These are phyloP conservation scores for Candida ficus DNA, from an alignment of 805 yeast genomes.

Conservation along the genomic window DNA sequence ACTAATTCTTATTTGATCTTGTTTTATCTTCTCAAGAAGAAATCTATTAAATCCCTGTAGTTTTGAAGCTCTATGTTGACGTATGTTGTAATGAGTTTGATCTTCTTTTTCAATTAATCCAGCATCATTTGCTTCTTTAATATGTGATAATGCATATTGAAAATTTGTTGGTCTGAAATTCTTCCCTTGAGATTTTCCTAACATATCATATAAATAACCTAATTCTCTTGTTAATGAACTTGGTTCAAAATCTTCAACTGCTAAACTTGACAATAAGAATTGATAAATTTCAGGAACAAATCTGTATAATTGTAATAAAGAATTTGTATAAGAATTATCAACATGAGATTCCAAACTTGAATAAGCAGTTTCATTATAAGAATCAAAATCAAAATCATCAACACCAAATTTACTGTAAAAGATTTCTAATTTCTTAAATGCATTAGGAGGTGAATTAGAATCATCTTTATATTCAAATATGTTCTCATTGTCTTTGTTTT, in stretches of 20 bases:
- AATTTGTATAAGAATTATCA: conserved; percentile 72
- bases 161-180: conserved; percentile 83
- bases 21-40: conserved; percentile 44
- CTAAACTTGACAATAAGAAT: conserved; percentile 49
- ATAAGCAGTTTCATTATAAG: conserved; percentile 65
- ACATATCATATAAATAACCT: conserved; percentile 90
- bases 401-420: conserved; percentile 88
- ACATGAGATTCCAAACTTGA: conserved; percentile 90
- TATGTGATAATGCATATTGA: conserved; percentile 43
- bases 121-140: conserved; percentile 44
- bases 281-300: conserved; percentile 73
- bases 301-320: conserved; percentile 74
- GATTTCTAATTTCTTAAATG: conserved; percentile 69
- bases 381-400: conserved; percentile 86
- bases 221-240: conserved; percentile 66
- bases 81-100: conserved; percentile 1
- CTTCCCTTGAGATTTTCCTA: conserved; percentile 70
- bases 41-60: conserved; percentile 56
- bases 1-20: conserved; percentile 41
- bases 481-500: conserved; percentile 18
- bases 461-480: conserved; percentile 29
- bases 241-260: conserved; percentile 43
- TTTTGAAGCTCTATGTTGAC: conserved; percentile 20
- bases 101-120: conserved; percentile 48
- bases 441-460: conserved; percentile 55